Evolutionary conservation across 1,139 yeast genomes (phyloP), one percentile per base, ranked within the genome.

Genomic region (Debaryomycetaceae sp.): DNA sequence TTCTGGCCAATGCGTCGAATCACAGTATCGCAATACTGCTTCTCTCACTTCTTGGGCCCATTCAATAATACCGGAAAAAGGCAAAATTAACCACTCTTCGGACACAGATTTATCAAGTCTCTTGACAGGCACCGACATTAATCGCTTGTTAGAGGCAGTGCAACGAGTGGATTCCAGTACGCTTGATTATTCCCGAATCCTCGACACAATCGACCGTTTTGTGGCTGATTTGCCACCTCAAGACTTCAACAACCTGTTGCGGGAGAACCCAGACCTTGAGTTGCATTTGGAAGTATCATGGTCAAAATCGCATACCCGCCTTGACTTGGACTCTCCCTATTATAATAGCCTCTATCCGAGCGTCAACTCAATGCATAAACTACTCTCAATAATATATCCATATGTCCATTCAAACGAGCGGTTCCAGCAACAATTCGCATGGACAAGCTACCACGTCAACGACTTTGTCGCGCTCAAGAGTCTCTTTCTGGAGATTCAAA

Each of bases 381-480:
- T 48, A 4, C 47, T 43, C 32, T 32, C 36, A 14, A 14, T 24
- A 13, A 13, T n/a, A 11, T 7, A 22, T 7, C 33, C 35, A 3
- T 27, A 27, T 26, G 36, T 29, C 32, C 36, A 24, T 18, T 22
- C 28, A 15, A 19, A 29, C 19, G 30, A 37, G 31, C 25, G 27
- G 13, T 49, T 52, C 27, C 45, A 48, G 25, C 54, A 49, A 29
- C 37, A 42, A 24, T 51, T 45, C 30, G 47, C 55, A 6, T 54
- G 62, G 58, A 33, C 56, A 16, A 47, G 57, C 32, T 58, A 53
- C 37, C 64, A 59, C 37, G 44, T 41, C 41, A 52, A 55, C 32
- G 56, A 57, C 28, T 13, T 50, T 13, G 39, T 39, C 19, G 38
- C 44, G 11, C 28, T 55, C 12, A 51, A 49, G 28, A 32, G 35